A percentile compares a stretch with the other conserved stretches of the same genome.
phyloP scores from a whole-genome alignment of 208 protist genomes.

The Wallacemonas sp. region DNA sequence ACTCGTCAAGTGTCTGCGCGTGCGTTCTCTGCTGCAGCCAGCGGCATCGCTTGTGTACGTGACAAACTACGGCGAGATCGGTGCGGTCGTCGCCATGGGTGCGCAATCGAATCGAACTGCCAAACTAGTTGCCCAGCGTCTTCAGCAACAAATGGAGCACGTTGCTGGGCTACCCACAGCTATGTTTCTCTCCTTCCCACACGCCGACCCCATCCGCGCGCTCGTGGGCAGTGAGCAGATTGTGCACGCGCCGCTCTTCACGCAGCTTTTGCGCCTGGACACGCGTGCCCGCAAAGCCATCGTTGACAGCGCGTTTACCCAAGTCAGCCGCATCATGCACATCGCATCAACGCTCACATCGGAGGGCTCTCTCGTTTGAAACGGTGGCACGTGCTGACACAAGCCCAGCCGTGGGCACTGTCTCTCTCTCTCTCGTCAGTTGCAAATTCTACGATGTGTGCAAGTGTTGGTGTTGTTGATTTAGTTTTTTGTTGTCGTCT shows the following conservation, averaged over 20 bases:
- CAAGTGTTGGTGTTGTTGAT: too few relatives aligned
- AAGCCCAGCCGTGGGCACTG: too few relatives aligned
- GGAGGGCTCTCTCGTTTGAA: constrained; percentile 51
- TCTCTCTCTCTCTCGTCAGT: too few relatives aligned
- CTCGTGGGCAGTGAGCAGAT: constrained; percentile 61
- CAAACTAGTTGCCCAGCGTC: constrained; percentile 55
- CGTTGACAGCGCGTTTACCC: constrained; percentile 61
- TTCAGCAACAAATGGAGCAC: constrained; percentile 69
- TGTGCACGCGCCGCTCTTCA: constrained; percentile 57
- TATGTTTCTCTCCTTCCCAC: constrained; percentile 74
- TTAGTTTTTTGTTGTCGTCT: too few relatives aligned
- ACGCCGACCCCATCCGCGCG: constrained; percentile 52
- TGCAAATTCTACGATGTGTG: too few relatives aligned
- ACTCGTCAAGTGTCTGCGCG: constrained; percentile 57
- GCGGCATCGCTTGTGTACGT: constrained; percentile 53
- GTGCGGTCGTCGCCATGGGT: constrained; percentile 73
- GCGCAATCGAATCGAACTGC: constrained; percentile 70
- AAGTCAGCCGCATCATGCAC: constrained; percentile 70
- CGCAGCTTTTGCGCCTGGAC: constrained; percentile 58
- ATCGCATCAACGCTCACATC: constrained; percentile 55
- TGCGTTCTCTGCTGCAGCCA: constrained; percentile 33
- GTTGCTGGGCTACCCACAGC: constrained; percentile 63
- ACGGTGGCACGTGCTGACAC: too few relatives aligned
- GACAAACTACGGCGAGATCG: constrained; percentile 84
- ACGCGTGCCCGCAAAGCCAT: constrained; percentile 56